Evolutionary conservation across 2,329 filamentous ascomycete species (phyloP), one percentile per base, ranked within the genome.

Genomic region (Fusarium illudens): DNA sequence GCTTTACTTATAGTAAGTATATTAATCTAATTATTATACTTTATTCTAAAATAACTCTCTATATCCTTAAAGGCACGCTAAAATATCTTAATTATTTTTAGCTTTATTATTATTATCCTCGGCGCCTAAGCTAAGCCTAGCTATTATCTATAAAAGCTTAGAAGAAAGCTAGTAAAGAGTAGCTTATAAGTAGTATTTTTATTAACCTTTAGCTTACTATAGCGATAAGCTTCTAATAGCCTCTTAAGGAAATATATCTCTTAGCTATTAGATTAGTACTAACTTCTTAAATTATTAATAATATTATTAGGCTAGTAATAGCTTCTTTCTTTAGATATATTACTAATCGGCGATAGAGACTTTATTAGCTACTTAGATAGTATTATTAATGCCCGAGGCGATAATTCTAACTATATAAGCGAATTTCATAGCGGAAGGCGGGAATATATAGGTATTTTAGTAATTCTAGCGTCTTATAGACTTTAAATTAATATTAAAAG

Each of bases 61-160:
- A 22, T 22, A 20, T 39, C 19, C 12, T 22, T 39, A 22, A 39
- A 22, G 6, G 6, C 4, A 6, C 6, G 3, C 1, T 15, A 39
- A 4, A 20, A 39, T 2, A 1, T 39, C 19, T 4, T 39, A 39
- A 39, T 39, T 3, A 19, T 12, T 15, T 6, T 22, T 7, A 22
- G 11, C 9, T 39, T 39, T 15, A 22, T 39, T 7, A 12, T 22
- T 22, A 39, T 39, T 15, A 39, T 39, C 3, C 13, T 39, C 6
- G 6, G 11, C 1, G 11, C 19, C 5, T 22, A 39, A 19, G 19
- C 11, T 0, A 6, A 1, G 1, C 12, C 4, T 15, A 12, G 2
- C 3, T 15, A 39, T 3, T 6, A 19, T 2, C 1, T 39, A 11
- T 39, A 12, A 15, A 39, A 39, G 19, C 10, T 7, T 11, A 2